These are phyloP conservation scores for Calonectria hawksworthii DNA, from an alignment of 2,329 filamentous ascomycete species.

Conservation along the genomic window DNA sequence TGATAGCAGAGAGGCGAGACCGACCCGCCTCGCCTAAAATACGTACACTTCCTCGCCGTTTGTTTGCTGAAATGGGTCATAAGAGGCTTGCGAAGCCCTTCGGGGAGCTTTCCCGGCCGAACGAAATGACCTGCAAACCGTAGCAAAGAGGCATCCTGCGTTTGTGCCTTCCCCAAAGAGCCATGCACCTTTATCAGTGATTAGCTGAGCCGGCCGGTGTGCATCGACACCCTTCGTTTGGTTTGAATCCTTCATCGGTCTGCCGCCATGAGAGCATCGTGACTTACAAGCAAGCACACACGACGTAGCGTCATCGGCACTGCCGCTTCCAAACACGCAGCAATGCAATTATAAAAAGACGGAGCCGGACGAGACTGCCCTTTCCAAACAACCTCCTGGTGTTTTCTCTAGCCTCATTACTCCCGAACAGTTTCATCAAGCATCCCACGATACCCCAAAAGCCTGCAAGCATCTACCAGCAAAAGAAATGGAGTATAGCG, in stretches of 20 bases:
- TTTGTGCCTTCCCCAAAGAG: background rate
- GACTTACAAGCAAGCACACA: slow-evolving; percentile 12
- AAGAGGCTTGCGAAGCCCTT: background rate
- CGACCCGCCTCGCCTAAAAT: slow-evolving; percentile 9
- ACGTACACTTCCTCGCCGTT: background rate
- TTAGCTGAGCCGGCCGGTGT: background rate
- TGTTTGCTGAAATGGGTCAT: slow-evolving; percentile 3
- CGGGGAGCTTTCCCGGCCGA: background rate
- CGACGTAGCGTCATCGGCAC: slow-evolving; percentile 13
- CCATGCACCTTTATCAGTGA: background rate
- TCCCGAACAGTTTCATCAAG: background rate
- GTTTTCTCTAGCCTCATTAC: background rate
- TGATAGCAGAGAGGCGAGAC: background rate
- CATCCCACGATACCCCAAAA: background rate
- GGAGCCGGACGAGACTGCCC: background rate
- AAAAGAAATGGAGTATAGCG: slow-evolving; percentile 16
- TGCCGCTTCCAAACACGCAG: slow-evolving; percentile 1
- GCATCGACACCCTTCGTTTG: background rate
- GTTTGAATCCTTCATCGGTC: background rate
- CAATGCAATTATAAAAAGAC: slow-evolving; percentile 20
- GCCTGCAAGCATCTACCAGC: background rate
- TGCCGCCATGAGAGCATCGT: background rate
- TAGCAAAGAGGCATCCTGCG: background rate
- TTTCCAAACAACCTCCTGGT: background rate
- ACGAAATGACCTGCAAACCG: background rate